Conservation (phyloP, 495 filamentous ascomycete species). For the Immersiella caudata region DNA sequence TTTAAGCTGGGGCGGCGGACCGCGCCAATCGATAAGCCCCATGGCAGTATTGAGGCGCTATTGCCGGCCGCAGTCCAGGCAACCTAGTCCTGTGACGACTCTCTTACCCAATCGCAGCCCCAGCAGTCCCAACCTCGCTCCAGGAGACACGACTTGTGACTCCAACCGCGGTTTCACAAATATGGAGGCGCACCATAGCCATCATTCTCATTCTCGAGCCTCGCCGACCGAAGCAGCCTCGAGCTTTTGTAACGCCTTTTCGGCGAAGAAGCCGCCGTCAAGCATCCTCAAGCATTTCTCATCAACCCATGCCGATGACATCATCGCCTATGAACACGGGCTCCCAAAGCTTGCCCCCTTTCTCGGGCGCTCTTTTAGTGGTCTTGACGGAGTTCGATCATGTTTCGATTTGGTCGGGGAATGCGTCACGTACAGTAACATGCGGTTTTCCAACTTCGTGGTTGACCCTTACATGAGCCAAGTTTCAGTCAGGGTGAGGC, state of each 20-base stretch:
- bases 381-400: constrained; percentile 45
- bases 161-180: neutral
- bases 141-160: neutral
- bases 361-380: constrained; percentile 58
- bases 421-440: constrained; percentile 48
- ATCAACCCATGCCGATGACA: constrained; percentile 22
- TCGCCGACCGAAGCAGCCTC: constrained; percentile 48
- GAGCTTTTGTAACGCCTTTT: constrained; percentile 53
- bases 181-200: neutral
- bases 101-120: neutral
- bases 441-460: constrained; percentile 57
- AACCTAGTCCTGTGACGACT: constrained; percentile 18
- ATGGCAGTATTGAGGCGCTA: neutral
- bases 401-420: constrained; percentile 54
- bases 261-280: constrained; percentile 34
- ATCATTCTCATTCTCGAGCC: constrained; percentile 23
- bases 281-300: constrained; percentile 58
- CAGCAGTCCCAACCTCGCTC: neutral
- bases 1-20: constrained; percentile 24
- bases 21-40: constrained; percentile 10
- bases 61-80: too few species aligned
- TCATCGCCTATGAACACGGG: constrained; percentile 59
- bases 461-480: constrained; percentile 50
- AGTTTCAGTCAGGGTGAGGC: constrained; percentile 53
- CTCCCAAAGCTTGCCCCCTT: constrained; percentile 56